These are phyloP conservation scores for Metrosideros polymorpha DNA, from an alignment of 441 rosid genomes.

Conservation along the genomic window DNA sequence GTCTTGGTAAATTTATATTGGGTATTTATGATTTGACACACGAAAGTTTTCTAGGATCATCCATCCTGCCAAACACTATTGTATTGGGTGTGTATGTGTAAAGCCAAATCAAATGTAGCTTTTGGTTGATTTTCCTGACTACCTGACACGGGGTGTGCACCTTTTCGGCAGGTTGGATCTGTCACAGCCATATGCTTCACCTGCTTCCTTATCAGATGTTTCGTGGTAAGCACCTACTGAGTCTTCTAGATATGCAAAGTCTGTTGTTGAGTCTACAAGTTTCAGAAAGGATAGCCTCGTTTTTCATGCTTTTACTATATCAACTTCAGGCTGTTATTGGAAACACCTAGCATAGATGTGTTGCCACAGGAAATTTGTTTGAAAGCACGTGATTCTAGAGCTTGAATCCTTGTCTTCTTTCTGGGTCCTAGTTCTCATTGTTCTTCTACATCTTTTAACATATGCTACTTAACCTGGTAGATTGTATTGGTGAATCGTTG, in stretches of 20 bases:
- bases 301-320: neutral
- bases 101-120: neutral
- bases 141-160: neutral
- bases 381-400: neutral
- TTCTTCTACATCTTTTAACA: neutral
- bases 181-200: conserved; percentile 84
- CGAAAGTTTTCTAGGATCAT: neutral
- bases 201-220: conserved; percentile 79
- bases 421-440: neutral
- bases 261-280: neutral
- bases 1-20: neutral
- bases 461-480: neutral
- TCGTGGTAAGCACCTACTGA: conserved; percentile 49
- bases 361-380: neutral
- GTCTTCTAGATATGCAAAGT: neutral
- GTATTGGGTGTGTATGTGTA: neutral
- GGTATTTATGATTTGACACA: neutral
- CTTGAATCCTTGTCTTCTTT: neutral
- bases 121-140: neutral
- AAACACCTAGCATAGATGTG: neutral
- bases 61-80: neutral
- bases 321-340: neutral
- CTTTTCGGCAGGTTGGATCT: conserved; percentile 66
- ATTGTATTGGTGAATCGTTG: neutral
- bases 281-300: neutral